Base-by-base conservation (phyloP, 805 yeast species). In the Saccharomyces mikatae region DNA sequence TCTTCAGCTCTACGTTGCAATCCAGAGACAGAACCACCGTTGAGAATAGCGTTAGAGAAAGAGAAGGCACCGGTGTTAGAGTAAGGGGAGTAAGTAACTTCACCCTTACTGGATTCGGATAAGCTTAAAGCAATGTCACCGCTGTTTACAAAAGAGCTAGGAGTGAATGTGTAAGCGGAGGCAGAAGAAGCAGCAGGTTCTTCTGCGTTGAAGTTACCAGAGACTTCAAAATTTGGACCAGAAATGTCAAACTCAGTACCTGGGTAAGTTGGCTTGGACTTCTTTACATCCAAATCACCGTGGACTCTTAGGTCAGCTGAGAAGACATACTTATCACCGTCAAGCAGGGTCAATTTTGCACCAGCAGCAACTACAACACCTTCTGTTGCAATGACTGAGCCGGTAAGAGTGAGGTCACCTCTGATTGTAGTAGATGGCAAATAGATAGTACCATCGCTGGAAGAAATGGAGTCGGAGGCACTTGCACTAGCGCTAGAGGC, bases 131-230 rank as follows among this genome's bases (percentile, higher is more conserved):
- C 22, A 13, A 52, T 47, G 11, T 13, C 32, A 47, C 54, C 54
- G 13, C 32, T 30, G 46, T 26, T 52, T 6, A 4, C 46, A 27
- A 52, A 46, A 31, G 54, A 31, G 13, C 29, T 24, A 14, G 51
- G 47, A 8, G 54, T 47, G 46, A 52, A 32, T 2, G 47, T 9
- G 26, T 36, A n/a, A 3, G 22, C 11, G 11, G 54, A 52, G 0
- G 54, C 36, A 13, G 54, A 52, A 11, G 50, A 17, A n/a, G 54
- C 54, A 24, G 49, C 54, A 1, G 32, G 24, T 17, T 52, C 54
- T 24, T 52, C 47, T 6, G 36, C 27, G 6, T 28, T 14, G 41
- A 52, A 47, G 11, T 10, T 6, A 47, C 54, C 54, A 2, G 47
- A 10, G 8, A 24, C 30, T 10, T 14, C 26, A 8, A 52, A 48